Evolutionary conservation across 441 rosid genomes (phyloP).

Genomic region (Erysimum cheiri): DNA sequence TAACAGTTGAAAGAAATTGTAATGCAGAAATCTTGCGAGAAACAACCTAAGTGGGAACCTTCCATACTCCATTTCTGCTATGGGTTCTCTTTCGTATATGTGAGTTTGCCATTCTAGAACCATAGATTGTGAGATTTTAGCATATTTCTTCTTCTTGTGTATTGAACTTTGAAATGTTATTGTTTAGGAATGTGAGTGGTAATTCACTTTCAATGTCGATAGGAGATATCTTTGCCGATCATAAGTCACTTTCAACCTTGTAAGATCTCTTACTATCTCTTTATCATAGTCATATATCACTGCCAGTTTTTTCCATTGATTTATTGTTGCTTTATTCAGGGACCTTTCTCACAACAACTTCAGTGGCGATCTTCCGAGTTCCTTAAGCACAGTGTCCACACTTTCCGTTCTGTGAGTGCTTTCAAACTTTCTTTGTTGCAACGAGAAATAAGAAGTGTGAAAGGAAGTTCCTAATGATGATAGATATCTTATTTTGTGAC

Average conservation of each 20-base stretch:
- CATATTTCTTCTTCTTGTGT: slow-evolving; percentile 22
- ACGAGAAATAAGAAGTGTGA: background rate
- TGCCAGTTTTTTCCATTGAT: slow-evolving; percentile 18
- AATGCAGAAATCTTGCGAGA: slow-evolving; percentile 82
- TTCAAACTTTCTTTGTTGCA: slow-evolving; percentile 32
- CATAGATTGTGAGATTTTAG: slow-evolving; percentile 24
- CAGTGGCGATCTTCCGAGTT: slow-evolving; percentile 86
- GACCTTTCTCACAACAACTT: slow-evolving; percentile 94
- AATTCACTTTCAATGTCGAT: slow-evolving; percentile 75
- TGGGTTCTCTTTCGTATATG: slow-evolving; percentile 78
- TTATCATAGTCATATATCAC: background rate
- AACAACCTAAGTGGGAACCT: slow-evolving; percentile 87
- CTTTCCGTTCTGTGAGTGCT: slow-evolving; percentile 81
- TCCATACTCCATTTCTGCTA: slow-evolving; percentile 84
- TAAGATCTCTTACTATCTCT: slow-evolving; percentile 52
- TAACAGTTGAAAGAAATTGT: slow-evolving; percentile 27
- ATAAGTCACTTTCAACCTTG: slow-evolving; percentile 61
- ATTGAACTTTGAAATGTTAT: slow-evolving; percentile 14
- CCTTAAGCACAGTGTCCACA: slow-evolving; percentile 68
- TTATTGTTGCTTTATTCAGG: slow-evolving; percentile 47
- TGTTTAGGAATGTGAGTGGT: slow-evolving; percentile 81
- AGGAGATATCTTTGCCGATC: slow-evolving; percentile 74
- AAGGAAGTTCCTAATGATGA: background rate
- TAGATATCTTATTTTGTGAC: slow-evolving; percentile 48
- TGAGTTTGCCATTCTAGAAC: slow-evolving; percentile 53